Evolutionary conservation across 139 green algal species (phyloP), one percentile per base, ranked within the genome.

Genomic region (Pedinophyceae sp.): DNA sequence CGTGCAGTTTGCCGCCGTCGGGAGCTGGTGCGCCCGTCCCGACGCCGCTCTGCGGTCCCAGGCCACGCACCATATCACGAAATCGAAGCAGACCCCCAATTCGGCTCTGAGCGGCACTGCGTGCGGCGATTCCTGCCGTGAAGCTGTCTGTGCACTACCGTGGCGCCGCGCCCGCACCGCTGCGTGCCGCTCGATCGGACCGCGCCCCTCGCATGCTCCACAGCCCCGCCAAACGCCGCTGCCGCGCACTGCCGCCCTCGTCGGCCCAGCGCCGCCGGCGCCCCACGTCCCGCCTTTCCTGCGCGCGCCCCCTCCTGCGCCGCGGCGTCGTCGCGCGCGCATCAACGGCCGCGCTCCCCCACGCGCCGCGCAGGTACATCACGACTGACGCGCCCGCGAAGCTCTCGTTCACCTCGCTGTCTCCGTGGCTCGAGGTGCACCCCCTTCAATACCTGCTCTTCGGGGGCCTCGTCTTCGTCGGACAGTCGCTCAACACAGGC

Each of bases 401-500:
- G n/a, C n/a, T n/a, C n/a, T n/a, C n/a, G n/a, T n/a, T n/a, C n/a
- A n/a, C n/a, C n/a, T n/a, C n/a, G n/a, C n/a, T n/a, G n/a, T n/a
- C n/a, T n/a, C n/a, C n/a, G n/a, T n/a, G n/a, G n/a, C n/a, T n/a
- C n/a, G n/a, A n/a, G n/a, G n/a, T n/a, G n/a, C n/a, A n/a, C n/a
- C n/a, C n/a, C n/a, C n/a, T n/a, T n/a, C n/a, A n/a, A n/a, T n/a
- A n/a, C n/a, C n/a, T n/a, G n/a, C n/a, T n/a, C n/a, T 23, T 25
- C 3, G 13, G 2, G n/a, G 39, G 49, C 20, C n/a, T 29, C 26
- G 2, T 17, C 3, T 50, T 20, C 23, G 47, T 52, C n/a, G 49
- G 58, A 7, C 81, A 90, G 74, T 57, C 61, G 0, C 67, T 91
- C 5, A 91, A 91, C 60, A 47, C 79, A 4, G 72, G 69, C 52